phyloP scores from a whole-genome alignment of 768 basidiomycete genomes.

The Tylopilus rubrobrunneus region DNA sequence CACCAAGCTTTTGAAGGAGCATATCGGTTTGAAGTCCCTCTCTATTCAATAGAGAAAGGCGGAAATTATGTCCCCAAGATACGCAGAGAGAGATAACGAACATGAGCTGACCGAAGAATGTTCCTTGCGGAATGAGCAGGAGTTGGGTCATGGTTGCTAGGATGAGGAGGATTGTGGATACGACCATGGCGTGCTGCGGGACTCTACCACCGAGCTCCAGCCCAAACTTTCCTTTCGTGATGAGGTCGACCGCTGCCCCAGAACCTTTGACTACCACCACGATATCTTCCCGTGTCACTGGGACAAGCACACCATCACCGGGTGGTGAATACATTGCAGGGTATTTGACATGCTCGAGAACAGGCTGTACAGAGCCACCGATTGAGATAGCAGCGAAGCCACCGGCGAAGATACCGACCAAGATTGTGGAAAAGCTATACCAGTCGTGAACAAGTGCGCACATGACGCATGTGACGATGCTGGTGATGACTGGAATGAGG shows the following conservation, averaged over 20 bases:
- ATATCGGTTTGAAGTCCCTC: constrained; percentile 19
- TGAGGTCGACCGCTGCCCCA: no score
- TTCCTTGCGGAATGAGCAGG: constrained; percentile 30
- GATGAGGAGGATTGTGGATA: constrained; percentile 26
- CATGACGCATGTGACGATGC: constrained; percentile 19
- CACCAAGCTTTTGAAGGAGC: constrained; percentile 11
- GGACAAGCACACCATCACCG: no score
- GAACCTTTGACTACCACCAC: no score
- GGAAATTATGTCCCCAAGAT: constrained; percentile 33
- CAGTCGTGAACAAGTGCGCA: constrained; percentile 27
- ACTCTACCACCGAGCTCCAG: constrained; percentile 7
- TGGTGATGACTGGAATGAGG: constrained; percentile 19
- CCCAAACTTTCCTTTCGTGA: no score
- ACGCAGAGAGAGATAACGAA: constrained; percentile 29
- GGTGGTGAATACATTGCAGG: no score
- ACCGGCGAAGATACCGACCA: constrained; percentile 2
- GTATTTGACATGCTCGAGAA: no score
- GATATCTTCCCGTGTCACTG: no score
- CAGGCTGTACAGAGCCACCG: no score
- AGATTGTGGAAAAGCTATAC: constrained; percentile 28
- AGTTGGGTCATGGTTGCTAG: constrained; percentile 28
- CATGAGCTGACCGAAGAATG: constrained; percentile 33
- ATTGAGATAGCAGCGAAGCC: no score
- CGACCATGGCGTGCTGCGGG: constrained; percentile 12
- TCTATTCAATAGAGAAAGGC: constrained; percentile 30